Conservation (phyloP, 2,329 filamentous ascomycete genomes). For the Ilyonectria sp. region DNA sequence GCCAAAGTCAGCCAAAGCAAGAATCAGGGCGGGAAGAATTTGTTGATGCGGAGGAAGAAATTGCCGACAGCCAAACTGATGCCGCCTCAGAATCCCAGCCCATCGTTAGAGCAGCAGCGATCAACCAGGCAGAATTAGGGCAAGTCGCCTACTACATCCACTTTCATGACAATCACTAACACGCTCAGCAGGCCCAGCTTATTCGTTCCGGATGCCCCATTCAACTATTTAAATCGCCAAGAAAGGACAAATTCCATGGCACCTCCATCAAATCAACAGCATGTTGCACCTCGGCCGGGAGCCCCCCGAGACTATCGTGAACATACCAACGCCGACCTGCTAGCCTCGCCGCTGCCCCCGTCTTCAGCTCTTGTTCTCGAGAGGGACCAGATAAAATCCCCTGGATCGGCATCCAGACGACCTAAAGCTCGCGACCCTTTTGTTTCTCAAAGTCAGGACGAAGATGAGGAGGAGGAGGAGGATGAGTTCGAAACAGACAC, state of each 20-base stretch:
- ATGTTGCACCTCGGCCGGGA: slow-evolving; percentile 23
- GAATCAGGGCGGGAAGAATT: slow-evolving; percentile 13
- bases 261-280: slow-evolving; percentile 44
- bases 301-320: slow-evolving; percentile 43
- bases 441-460: slow-evolving; percentile 11
- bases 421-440: slow-evolving; percentile 17
- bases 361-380: slow-evolving; percentile 22
- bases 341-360: slow-evolving; percentile 33
- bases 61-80: slow-evolving; percentile 39
- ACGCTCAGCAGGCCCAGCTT: slow-evolving; percentile 36
- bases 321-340: slow-evolving; percentile 39
- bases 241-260: slow-evolving; percentile 13
- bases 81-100: slow-evolving; percentile 45
- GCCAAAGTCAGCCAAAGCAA: background rate
- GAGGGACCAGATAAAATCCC: background rate
- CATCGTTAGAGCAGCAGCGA: slow-evolving; percentile 38
- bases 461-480: slow-evolving; percentile 44
- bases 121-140: slow-evolving; percentile 37
- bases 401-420: background rate
- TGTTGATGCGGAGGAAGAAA: slow-evolving; percentile 24
- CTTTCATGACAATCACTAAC: slow-evolving; percentile 13
- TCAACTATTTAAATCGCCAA: slow-evolving; percentile 37
- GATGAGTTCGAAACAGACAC: slow-evolving; percentile 51
- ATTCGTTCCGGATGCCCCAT: slow-evolving; percentile 38
- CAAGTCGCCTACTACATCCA: background rate